These are phyloP conservation scores for Magnolia sinica DNA, from an alignment of 164 flowering plant species.

Conservation along the genomic window DNA sequence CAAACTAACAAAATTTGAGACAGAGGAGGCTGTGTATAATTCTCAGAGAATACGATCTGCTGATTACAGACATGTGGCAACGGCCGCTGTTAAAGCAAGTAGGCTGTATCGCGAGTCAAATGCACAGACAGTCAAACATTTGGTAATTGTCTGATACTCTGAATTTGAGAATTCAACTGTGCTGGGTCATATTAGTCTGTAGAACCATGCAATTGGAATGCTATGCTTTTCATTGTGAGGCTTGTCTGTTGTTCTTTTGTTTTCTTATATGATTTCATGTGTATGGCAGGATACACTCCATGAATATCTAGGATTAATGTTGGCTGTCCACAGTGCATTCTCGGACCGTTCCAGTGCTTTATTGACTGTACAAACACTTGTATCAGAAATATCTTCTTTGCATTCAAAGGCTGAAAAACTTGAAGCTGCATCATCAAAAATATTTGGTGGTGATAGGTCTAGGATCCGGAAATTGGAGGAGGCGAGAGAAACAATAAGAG, in stretches of 20 bases:
- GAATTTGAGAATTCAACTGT: not conserved
- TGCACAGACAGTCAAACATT: conserved; percentile 84
- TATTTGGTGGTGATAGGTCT: conserved; percentile 86
- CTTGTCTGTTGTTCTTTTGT: not conserved
- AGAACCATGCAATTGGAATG: not conserved
- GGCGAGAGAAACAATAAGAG: conserved; percentile 68
- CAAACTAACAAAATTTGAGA: conserved; percentile 85
- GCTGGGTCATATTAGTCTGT: not conserved
- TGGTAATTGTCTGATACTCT: conserved; percentile 42
- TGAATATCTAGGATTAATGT: conserved; percentile 82
- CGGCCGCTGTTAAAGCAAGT: conserved; percentile 93
- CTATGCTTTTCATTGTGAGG: not conserved
- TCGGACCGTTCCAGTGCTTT: conserved; percentile 87
- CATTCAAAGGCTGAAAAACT: conserved; percentile 69
- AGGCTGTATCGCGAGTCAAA: conserved; percentile 80
- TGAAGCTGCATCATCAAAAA: conserved; percentile 81
- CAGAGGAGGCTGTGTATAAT: conserved; percentile 56
- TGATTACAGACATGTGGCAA: conserved; percentile 72
- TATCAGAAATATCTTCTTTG: conserved; percentile 72
- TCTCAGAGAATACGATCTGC: conserved; percentile 55
- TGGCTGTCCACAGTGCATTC: conserved; percentile 81
- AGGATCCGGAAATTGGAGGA: conserved; percentile 74
- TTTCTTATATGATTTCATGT: not conserved
- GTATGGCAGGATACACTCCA: conserved; percentile 75
- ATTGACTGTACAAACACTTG: conserved; percentile 84